A percentile compares a stretch with the other conserved stretches of the same genome.
Conservation (phyloP, 108 stramenopile species). For the Chaetoceros muelleri region DNA sequence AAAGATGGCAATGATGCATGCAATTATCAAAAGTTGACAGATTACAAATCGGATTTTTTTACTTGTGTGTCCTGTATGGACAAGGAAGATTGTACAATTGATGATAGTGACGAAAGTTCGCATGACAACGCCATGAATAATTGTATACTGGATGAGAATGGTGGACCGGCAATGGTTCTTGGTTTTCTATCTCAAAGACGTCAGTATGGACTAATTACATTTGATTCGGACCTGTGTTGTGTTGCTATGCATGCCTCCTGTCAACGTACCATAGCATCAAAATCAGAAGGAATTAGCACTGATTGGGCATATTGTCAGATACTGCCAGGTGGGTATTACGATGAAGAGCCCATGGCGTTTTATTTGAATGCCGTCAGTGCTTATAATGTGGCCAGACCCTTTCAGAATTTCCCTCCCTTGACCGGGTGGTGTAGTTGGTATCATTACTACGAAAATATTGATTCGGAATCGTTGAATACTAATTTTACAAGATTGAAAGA, state of each 20-base stretch:
- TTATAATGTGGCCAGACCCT: conserved; percentile 60
- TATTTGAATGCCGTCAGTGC: conserved; percentile 69
- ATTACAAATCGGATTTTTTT: conserved; percentile 78
- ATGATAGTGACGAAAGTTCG: conserved; percentile 8
- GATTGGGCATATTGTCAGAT: conserved; percentile 84
- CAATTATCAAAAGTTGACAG: conserved; percentile 16
- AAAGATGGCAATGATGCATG: neutral
- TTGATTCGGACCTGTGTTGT: conserved; percentile 38
- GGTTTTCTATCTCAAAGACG: conserved; percentile 80
- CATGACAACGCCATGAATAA: conserved; percentile 5
- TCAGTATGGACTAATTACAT: conserved; percentile 68
- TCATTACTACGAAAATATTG: conserved; percentile 85
- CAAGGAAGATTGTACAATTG: conserved; percentile 4
- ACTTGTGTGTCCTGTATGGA: conserved; percentile 62
- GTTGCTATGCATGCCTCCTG: conserved; percentile 59
- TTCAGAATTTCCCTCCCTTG: conserved; percentile 58
- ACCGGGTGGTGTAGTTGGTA: conserved; percentile 94
- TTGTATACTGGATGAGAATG: conserved; percentile 55
- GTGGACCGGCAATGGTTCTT: conserved; percentile 74
- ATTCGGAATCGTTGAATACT: conserved; percentile 46
- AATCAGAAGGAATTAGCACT: conserved; percentile 16
- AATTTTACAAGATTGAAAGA: conserved; percentile 62
- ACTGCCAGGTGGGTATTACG: conserved; percentile 53
- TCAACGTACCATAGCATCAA: conserved; percentile 30
- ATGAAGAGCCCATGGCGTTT: conserved; percentile 83